Evolutionary conservation across 352 stramenopile genomes (phyloP).

Genomic region (Phytopythium oedochilum): DNA sequence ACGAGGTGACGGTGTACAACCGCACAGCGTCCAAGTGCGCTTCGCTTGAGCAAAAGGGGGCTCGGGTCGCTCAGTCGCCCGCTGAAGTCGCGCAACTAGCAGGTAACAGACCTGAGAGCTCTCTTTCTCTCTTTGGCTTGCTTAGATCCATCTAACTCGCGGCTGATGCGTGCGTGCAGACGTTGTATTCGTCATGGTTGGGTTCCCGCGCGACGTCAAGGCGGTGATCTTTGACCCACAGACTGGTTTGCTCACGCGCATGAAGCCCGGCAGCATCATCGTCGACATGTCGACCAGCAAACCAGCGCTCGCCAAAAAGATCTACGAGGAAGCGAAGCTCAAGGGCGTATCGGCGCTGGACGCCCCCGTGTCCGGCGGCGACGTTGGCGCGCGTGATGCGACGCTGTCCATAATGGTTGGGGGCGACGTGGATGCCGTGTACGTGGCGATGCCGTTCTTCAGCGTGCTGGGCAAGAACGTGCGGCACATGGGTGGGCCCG

Average conservation of each 20-base stretch:
- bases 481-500: constrained; percentile 80
- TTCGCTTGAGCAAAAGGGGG: constrained; percentile 65
- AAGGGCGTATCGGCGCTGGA: constrained; percentile 72
- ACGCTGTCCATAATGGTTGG: constrained; percentile 91
- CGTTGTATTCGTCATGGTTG: constrained; percentile 89
- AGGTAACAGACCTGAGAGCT: no score
- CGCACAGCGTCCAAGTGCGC: constrained; percentile 83
- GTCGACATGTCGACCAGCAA: constrained; percentile 91
- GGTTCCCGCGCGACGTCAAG: constrained; percentile 82
- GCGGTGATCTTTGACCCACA: constrained; percentile 69
- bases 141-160: neutral
- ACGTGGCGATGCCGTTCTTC: constrained; percentile 75
- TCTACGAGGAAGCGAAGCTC: constrained; percentile 66
- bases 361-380: constrained; percentile 80
- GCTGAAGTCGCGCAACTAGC: constrained; percentile 74
- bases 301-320: constrained; percentile 85
- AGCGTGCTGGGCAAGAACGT: constrained; percentile 91
- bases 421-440: constrained; percentile 71
- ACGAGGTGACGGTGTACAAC: constrained; percentile 87
- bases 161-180: no score
- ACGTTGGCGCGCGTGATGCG: constrained; percentile 81
- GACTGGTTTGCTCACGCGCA: constrained; percentile 51
- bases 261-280: constrained; percentile 76
- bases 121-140: no score
- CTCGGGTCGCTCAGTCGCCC: constrained; percentile 59